Conservation (phyloP, 2,329 filamentous ascomycete species). For the Teratosphaeriaceae sp. region DNA sequence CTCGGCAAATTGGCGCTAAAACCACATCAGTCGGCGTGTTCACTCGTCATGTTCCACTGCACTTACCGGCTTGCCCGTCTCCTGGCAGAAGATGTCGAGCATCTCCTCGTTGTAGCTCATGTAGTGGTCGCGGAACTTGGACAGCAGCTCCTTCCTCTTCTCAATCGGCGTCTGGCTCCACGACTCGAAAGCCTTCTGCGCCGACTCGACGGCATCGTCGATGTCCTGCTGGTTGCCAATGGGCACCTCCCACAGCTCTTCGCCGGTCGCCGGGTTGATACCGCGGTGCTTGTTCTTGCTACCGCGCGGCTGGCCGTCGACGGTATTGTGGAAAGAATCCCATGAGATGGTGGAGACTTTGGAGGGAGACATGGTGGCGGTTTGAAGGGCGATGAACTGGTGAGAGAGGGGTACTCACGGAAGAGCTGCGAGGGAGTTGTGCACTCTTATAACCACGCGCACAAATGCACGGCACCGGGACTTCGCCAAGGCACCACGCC, state of each 20-base stretch:
- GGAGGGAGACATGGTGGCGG: slow-evolving; percentile 38
- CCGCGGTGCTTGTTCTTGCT: slow-evolving; percentile 28
- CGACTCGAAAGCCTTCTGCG: slow-evolving; percentile 30
- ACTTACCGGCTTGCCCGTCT: slow-evolving; percentile 34
- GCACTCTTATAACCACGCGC: too few species aligned
- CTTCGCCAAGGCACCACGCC: too few species aligned
- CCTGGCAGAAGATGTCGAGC: slow-evolving; percentile 28
- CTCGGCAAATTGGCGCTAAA: slow-evolving; percentile 34
- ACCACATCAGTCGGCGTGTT: not conserved
- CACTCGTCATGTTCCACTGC: too few species aligned
- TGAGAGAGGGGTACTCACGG: too few species aligned
- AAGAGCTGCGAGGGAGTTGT: too few species aligned
- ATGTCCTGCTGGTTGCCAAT: slow-evolving; percentile 33
- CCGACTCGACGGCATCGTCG: slow-evolving; percentile 32
- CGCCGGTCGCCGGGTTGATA: slow-evolving; percentile 29
- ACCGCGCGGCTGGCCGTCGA: slow-evolving; percentile 30
- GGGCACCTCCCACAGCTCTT: slow-evolving; percentile 32
- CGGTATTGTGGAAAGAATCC: slow-evolving; percentile 33
- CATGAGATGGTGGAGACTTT: slow-evolving; percentile 34
- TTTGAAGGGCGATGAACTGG: not conserved
- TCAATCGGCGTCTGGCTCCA: slow-evolving; percentile 28
- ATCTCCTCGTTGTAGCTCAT: slow-evolving; percentile 29
- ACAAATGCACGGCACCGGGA: not conserved
- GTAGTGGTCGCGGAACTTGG: slow-evolving; percentile 28
- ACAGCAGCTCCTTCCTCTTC: slow-evolving; percentile 31